Evolutionary conservation across 1,284 basidiomycete genomes (phyloP).

Genomic region (Pseudomicrostroma phylloplanum): DNA sequence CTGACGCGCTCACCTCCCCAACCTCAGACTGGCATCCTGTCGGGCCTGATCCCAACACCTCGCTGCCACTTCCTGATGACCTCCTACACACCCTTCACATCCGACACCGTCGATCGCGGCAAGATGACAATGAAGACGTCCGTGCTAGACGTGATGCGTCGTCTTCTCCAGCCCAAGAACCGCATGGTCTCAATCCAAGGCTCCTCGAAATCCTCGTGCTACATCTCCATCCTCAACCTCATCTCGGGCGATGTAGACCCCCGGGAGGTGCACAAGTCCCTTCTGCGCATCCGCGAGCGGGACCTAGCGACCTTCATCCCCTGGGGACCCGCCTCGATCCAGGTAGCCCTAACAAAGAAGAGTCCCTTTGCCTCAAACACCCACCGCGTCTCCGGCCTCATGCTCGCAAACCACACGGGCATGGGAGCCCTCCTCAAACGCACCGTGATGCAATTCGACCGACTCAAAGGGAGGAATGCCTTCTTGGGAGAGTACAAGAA

Average conservation of each 20-base stretch:
- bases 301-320: conserved; percentile 97
- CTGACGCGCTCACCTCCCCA: background rate
- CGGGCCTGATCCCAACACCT: conserved; percentile 95
- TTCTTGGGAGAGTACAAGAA: conserved; percentile 98
- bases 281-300: conserved; percentile 89
- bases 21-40: conserved; percentile 75
- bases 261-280: conserved; percentile 94
- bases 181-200: conserved; percentile 86
- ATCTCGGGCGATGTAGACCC: conserved; percentile 96
- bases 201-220: conserved; percentile 53
- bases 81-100: conserved; percentile 97
- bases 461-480: conserved; percentile 78
- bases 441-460: conserved; percentile 92
- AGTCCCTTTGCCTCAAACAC: conserved; percentile 82
- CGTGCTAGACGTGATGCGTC: conserved; percentile 93
- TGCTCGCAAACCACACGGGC: conserved; percentile 98
- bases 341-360: conserved; percentile 86
- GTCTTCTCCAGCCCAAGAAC: conserved; percentile 94
- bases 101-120: conserved; percentile 58
- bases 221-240: conserved; percentile 96
- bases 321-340: conserved; percentile 97
- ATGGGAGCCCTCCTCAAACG: conserved; percentile 79
- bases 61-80: conserved; percentile 99
- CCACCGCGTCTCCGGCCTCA: conserved; percentile 87
- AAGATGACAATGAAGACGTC: conserved; percentile 50